Percentiles rank a stretch among this genome's conserved stretches.
Conservation (phyloP, 2,329 filamentous ascomycete species). For the Nakataea oryzae region DNA sequence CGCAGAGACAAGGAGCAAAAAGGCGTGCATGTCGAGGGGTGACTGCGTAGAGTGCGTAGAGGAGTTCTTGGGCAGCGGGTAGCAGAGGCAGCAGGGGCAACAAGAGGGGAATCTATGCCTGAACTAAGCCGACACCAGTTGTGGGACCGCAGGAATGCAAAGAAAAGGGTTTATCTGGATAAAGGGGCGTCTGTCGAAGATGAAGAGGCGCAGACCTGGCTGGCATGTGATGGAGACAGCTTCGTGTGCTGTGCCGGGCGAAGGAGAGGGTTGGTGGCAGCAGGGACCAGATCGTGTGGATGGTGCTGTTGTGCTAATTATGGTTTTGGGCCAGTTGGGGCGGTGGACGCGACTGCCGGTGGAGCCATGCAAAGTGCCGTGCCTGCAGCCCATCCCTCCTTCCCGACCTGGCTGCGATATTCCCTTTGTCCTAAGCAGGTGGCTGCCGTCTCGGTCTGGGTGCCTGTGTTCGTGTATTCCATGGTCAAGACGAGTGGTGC, state of each 20-base stretch:
- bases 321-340: no score
- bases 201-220: not conserved
- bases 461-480: no score
- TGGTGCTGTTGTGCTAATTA: not conserved
- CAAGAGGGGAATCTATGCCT: no score
- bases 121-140: no score
- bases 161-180: no score
- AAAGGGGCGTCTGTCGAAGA: not conserved
- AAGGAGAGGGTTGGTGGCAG: not conserved
- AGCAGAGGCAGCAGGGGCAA: not conserved
- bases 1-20: not conserved
- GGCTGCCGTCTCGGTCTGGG: no score
- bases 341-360: no score
- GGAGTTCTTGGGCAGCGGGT: not conserved
- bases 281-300: not conserved
- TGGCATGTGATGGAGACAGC: not conserved
- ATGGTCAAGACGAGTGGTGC: no score
- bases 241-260: not conserved
- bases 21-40: not conserved
- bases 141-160: no score
- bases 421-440: no score
- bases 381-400: not conserved
- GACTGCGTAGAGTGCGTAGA: not conserved
- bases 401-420: not conserved
- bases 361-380: not conserved